Evolutionary conservation across 2,329 filamentous ascomycete genomes (phyloP), one percentile per base, ranked within the genome.

Genomic region (Akanthomyces dipterigenus): DNA sequence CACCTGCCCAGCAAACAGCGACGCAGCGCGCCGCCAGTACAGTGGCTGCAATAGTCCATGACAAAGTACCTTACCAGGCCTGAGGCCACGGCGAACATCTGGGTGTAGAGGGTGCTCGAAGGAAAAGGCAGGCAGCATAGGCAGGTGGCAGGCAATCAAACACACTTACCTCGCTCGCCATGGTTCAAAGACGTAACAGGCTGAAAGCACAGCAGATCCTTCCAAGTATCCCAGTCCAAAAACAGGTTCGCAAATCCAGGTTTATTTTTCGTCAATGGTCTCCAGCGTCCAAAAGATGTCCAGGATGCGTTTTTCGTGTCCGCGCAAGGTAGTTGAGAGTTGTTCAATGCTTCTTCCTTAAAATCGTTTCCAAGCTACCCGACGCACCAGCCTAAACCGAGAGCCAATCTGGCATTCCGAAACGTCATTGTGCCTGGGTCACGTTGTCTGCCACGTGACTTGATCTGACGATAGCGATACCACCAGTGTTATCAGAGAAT

Each of bases 101-200:
- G 31, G 31, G n/a, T 9, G 9, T 11, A 6, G 31, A 7, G 11
- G 11, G 3, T 34, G 31, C 28, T 31, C 28, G 2, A 34, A 40
- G 20, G 20, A 42, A 11, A 28, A 12, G 51, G 28, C n/a, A 18
- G 28, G 31, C 8, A 45, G 18, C 22, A 31, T 6, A n/a, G 11
- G 22, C n/a, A 45, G 20, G 14, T 11, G 14, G 3, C 6, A 49
- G 24, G 31, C 11, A 22, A 14, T 22, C 3, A 36, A 36, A 43
- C 28, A 36, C 31, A 55, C 59, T 61, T 34, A 61, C 59, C 51
- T 61, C 59, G 43, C 59, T 55, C n/a, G 59, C 51, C 59, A 61
- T 61, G 59, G 9, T 43, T 60, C 11, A 22, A 2, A 50, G 18
- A 34, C 18, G 38, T 45, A 16, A 31, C 12, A 28, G 24, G 45